Evolutionary conservation across 441 rosid species (phyloP).

Genomic region (Croton setiger): DNA sequence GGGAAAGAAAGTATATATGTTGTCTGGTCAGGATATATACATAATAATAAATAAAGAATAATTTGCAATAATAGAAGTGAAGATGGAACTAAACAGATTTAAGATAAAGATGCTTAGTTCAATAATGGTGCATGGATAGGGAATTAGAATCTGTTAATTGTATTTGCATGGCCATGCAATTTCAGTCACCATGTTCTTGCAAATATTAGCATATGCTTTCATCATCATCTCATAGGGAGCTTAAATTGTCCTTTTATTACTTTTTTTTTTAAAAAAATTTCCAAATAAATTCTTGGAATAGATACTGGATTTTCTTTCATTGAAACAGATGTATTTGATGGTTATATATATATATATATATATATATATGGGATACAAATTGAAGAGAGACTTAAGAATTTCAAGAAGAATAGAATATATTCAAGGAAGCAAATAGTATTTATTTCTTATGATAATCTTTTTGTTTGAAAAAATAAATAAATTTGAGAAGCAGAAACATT

Average conservation of each 20-base stretch:
- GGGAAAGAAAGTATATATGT: constrained; percentile 27
- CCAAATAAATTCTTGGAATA: constrained; percentile 27
- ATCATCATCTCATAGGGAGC: background rate
- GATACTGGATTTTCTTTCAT: background rate
- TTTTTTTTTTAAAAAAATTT: background rate
- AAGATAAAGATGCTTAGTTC: constrained; percentile 64
- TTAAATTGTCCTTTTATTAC: background rate
- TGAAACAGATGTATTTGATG: constrained; percentile 12
- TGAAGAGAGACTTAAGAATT: background rate
- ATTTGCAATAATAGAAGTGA: constrained; percentile 39
- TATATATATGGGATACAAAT: background rate
- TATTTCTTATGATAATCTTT: background rate
- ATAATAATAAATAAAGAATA: constrained; percentile 28
- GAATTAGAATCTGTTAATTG: constrained; percentile 42
- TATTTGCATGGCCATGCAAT: constrained; percentile 22
- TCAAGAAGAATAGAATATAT: constrained; percentile 24
- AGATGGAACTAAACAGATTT: constrained; percentile 28
- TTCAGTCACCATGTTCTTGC: constrained; percentile 20
- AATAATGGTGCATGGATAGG: constrained; percentile 47
- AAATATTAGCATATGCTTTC: constrained; percentile 6
- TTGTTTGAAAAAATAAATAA: background rate
- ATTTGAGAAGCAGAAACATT: background rate
- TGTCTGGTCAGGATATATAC: constrained; percentile 33
- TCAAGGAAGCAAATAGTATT: constrained; percentile 11
- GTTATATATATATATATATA: too few species aligned